phyloP scores from a whole-genome alignment of 2,329 filamentous ascomycete genomes.

The Sclerotinia minor region DNA sequence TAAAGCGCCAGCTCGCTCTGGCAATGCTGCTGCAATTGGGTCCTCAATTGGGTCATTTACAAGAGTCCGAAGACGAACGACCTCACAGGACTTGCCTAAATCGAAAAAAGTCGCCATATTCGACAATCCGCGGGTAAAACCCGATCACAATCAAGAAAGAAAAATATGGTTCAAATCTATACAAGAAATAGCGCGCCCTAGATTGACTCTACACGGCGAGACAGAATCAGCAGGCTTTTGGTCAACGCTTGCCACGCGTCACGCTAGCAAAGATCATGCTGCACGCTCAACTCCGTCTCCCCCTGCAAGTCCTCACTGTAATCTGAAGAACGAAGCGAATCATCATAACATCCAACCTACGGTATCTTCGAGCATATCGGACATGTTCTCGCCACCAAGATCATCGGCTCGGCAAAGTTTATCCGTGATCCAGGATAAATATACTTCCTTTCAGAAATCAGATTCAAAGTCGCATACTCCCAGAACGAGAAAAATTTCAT shows the following conservation, averaged over 20 bases:
- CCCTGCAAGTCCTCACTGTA: constrained; percentile 4
- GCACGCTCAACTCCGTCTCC: neutral
- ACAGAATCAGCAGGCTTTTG: neutral
- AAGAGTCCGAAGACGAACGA: constrained; percentile 27
- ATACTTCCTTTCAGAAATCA: neutral
- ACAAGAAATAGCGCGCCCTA: constrained; percentile 1
- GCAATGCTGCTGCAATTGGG: constrained; percentile 26
- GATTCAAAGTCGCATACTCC: neutral
- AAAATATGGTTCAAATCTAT: constrained; percentile 8
- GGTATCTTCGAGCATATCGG: neutral
- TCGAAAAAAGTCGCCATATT: constrained; percentile 31
- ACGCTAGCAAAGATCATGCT: constrained; percentile 10
- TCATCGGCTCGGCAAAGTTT: constrained; percentile 15
- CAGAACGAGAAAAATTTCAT: neutral
- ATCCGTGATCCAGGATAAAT: neutral
- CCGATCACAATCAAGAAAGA: constrained; percentile 24
- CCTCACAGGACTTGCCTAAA: constrained; percentile 26
- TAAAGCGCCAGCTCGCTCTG: constrained; percentile 29
- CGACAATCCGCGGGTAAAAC: neutral
- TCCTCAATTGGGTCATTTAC: constrained; percentile 31
- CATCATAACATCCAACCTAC: neutral
- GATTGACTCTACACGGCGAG: neutral
- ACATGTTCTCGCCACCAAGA: neutral
- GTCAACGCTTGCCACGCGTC: neutral
- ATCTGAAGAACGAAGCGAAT: neutral